These are phyloP conservation scores for Daedaleopsis sinensis DNA, from an alignment of 768 basidiomycete species.

Conservation along the genomic window DNA sequence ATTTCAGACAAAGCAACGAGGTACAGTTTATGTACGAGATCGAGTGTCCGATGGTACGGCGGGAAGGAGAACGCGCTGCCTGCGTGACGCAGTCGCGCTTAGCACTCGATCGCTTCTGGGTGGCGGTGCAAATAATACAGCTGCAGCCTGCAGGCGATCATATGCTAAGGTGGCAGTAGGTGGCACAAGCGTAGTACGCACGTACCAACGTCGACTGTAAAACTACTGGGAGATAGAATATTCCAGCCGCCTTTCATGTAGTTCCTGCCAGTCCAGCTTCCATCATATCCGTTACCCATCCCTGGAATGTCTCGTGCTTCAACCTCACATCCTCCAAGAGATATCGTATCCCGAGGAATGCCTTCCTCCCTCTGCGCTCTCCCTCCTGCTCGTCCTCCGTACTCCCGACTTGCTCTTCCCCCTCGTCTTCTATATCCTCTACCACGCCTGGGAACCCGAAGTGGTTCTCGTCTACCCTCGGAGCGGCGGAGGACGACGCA, in stretches of 20 bases:
- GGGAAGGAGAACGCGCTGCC: not conserved
- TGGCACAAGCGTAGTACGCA: not conserved
- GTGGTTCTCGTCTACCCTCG: slow-evolving; percentile 78
- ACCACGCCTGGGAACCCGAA: slow-evolving; percentile 89
- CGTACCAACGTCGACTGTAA: too few species aligned
- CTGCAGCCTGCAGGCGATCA: not conserved
- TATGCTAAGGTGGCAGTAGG: too few species aligned
- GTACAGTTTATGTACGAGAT: not conserved
- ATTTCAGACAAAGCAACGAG: not conserved
- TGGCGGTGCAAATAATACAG: not conserved
- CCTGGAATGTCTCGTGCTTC: slow-evolving; percentile 60
- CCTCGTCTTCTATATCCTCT: slow-evolving; percentile 66
- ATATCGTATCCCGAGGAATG: slow-evolving; percentile 63
- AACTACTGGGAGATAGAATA: not conserved
- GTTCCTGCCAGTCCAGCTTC: slow-evolving; percentile 43
- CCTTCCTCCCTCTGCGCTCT: slow-evolving; percentile 69
- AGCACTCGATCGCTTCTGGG: not conserved
- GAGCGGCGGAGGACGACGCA: slow-evolving; percentile 65
- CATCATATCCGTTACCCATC: slow-evolving; percentile 65
- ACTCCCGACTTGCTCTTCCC: slow-evolving; percentile 43
- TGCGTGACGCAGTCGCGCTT: not conserved
- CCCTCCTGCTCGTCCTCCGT: slow-evolving; percentile 61
- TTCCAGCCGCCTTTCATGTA: slow-evolving; percentile 1
- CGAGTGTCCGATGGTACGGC: too few species aligned
- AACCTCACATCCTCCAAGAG: slow-evolving; percentile 68